Evolutionary conservation across 2,329 filamentous ascomycete species (phyloP), one percentile per base, ranked within the genome.

Genomic region (Fusarium pseudograminearum): DNA sequence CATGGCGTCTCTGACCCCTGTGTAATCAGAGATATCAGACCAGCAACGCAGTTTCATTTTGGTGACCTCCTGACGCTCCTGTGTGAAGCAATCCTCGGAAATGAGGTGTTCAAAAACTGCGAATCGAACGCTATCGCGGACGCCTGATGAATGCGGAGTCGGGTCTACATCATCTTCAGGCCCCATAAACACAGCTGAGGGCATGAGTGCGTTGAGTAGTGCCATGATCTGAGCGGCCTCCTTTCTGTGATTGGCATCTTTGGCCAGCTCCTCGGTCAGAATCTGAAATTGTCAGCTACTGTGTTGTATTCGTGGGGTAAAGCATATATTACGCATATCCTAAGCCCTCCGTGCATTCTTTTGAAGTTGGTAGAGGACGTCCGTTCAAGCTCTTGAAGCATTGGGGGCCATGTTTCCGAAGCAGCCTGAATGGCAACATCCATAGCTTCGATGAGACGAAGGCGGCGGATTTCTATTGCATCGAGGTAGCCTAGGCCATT

Each of bases 41-140:
- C 78, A 80, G 22, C 71, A 67, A 18, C 73, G 70, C n/a, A 81
- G 68, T 42, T 76, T 78, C 61, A 74, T 76, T 40, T 71, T 69
- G 18, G 81, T 74, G 7, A 65, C 52, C 18, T 73, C 64, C 24
- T 72, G 69, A 7, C 74, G 59, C 18, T 72, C 53, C 4, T 62
- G 55, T 4, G 70, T 68, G 16, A 68, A 63, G 1, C 67, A 57
- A 22, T 77, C 55, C 7, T 65, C 57, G 7, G 73, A 68, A 74
- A 79, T 76, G 6, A 81, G 51, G 44, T 80, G 73, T 54, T 79
- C 75, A 40, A 77, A 80, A 2, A 81, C 65, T 11, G 73, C 73
- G 41, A 81, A 79, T 7, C 79, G 74, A 45, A 81, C 74, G 55
- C 73, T 80, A 20, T 78, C 77, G 4, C 77, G 76, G n/a, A 80